These are phyloP conservation scores for Aspergillus mulundensis DNA, from an alignment of 495 filamentous ascomycete genomes.

Conservation along the genomic window DNA sequence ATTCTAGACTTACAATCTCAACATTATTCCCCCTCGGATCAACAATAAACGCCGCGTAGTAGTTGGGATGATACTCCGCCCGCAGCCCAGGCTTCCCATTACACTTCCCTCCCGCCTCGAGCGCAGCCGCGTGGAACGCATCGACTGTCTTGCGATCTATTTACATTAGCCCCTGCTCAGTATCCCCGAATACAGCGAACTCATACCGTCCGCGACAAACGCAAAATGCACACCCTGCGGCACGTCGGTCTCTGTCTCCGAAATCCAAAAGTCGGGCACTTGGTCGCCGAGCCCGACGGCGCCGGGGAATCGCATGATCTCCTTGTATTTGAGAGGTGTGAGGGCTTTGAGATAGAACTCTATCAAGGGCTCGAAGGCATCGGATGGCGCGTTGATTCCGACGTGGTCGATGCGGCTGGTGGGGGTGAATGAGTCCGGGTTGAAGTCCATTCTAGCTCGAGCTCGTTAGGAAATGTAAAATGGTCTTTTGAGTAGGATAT, in stretches of 20 bases:
- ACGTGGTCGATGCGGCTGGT: slow-evolving; percentile 25
- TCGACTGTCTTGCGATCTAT: slow-evolving; percentile 35
- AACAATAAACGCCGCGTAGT: slow-evolving; percentile 48
- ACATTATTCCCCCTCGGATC: slow-evolving; percentile 52
- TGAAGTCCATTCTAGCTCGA: background rate
- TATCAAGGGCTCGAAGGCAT: slow-evolving; percentile 27
- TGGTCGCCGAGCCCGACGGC: slow-evolving; percentile 23
- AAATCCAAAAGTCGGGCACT: slow-evolving; percentile 42
- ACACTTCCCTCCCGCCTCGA: slow-evolving; percentile 41
- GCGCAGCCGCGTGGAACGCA: slow-evolving; percentile 35
- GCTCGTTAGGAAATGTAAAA: no score
- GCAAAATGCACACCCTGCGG: slow-evolving; percentile 19
- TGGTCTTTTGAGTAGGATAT: no score
- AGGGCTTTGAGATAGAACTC: slow-evolving; percentile 39
- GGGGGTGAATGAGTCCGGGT: background rate
- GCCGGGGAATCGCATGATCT: slow-evolving; percentile 24
- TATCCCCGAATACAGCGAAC: background rate
- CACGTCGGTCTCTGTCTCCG: slow-evolving; percentile 8
- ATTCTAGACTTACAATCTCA: slow-evolving; percentile 39
- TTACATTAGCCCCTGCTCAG: background rate
- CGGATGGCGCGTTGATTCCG: slow-evolving; percentile 16
- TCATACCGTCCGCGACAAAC: slow-evolving; percentile 18
- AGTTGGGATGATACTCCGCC: slow-evolving; percentile 34
- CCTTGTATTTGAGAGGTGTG: slow-evolving; percentile 33
- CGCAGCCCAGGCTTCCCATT: slow-evolving; percentile 48